Conservation (phyloP, 495 filamentous ascomycete genomes). For the Massariosphaeria phaeospora region DNA sequence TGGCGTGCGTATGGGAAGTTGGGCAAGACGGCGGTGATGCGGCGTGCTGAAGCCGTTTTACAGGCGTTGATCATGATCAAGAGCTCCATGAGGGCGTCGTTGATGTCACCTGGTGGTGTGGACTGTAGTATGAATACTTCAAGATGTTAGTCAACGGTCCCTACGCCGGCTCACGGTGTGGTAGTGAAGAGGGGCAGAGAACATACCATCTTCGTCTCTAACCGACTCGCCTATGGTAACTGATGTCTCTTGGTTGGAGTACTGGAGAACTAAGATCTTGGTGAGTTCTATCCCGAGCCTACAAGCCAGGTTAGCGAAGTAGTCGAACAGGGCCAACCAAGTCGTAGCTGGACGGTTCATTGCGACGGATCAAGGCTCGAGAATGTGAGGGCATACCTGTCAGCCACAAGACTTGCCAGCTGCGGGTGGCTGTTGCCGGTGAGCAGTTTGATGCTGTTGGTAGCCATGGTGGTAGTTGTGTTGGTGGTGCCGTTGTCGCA, state of each 20-base stretch:
- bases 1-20: constrained; percentile 99
- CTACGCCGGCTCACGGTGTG: neutral
- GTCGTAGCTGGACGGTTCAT: neutral
- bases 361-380: neutral
- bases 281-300: constrained; percentile 87
- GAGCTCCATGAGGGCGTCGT: constrained; percentile 97
- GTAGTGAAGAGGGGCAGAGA: neutral
- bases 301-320: neutral
- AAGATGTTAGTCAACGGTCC: neutral
- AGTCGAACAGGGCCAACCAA: too few relatives aligned
- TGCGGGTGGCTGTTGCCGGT: constrained; percentile 94
- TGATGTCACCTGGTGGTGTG: constrained; percentile 91
- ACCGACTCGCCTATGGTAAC: constrained; percentile 97
- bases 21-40: constrained; percentile 88
- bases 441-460: constrained; percentile 93
- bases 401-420: constrained; percentile 82
- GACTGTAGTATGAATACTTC: constrained; percentile 94
- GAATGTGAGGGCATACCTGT: constrained; percentile 57
- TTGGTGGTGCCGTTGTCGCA: neutral
- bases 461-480: constrained; percentile 54
- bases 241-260: constrained; percentile 96
- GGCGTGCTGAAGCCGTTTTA: constrained; percentile 89
- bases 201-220: constrained; percentile 84
- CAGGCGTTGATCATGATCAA: constrained; percentile 99
- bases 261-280: constrained; percentile 89